Conservation (phyloP, 1,139 yeast genomes). For the Taphrina sp. region DNA sequence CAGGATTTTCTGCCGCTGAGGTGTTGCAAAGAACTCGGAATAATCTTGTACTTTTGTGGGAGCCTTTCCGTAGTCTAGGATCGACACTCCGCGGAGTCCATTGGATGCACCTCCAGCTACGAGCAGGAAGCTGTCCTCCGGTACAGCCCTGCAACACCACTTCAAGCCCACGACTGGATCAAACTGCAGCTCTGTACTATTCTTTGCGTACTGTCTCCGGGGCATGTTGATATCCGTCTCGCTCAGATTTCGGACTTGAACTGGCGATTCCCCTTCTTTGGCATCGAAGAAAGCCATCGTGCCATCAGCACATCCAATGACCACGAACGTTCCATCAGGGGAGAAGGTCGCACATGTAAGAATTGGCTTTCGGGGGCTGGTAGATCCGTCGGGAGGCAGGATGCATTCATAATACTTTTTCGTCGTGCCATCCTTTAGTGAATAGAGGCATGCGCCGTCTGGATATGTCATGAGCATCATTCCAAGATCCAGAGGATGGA, state of each 20-base stretch:
- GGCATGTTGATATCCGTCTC: slow-evolving; percentile 66
- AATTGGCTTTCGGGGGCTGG: slow-evolving; percentile 51
- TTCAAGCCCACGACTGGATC: slow-evolving; percentile 50
- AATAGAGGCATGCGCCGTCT: slow-evolving; percentile 67
- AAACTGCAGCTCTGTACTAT: slow-evolving; percentile 36
- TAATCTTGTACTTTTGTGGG: slow-evolving; percentile 76
- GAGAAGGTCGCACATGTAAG: slow-evolving; percentile 72
- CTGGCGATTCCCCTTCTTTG: slow-evolving; percentile 60
- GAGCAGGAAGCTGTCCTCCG: slow-evolving; percentile 73
- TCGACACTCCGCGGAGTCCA: slow-evolving; percentile 57
- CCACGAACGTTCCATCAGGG: slow-evolving; percentile 85
- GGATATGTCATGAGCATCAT: slow-evolving; percentile 70
- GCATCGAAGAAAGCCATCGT: slow-evolving; percentile 92
- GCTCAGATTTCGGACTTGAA: slow-evolving; percentile 70
- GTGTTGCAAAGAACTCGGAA: slow-evolving; percentile 70
- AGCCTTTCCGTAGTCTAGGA: slow-evolving; percentile 76
- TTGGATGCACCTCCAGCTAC: slow-evolving; percentile 63
- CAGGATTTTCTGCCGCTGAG: slow-evolving; percentile 56
- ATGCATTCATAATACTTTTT: slow-evolving; percentile 59
- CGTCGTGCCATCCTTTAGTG: slow-evolving; percentile 60
- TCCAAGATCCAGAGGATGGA: slow-evolving; percentile 92
- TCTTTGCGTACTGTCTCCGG: slow-evolving; percentile 34
- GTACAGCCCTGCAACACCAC: slow-evolving; percentile 69
- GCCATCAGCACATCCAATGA: slow-evolving; percentile 77
- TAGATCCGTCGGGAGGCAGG: slow-evolving; percentile 61